Evolutionary conservation across 805 yeast species (phyloP).

Genomic region (Candida chilensis): DNA sequence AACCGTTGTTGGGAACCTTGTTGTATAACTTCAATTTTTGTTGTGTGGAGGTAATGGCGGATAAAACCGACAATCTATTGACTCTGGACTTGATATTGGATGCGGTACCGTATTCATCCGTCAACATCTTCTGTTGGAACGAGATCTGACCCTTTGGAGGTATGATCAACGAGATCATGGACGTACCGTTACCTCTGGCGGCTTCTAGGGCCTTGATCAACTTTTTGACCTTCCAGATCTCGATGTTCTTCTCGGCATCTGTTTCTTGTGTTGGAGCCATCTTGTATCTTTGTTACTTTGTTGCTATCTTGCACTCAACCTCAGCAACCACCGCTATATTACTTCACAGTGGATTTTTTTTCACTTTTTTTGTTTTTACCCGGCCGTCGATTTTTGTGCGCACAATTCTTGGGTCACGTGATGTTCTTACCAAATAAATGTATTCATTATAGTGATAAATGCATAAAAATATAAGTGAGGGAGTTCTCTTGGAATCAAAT

Average conservation of each 20-base stretch:
- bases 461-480: no score
- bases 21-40: slow-evolving; percentile 88
- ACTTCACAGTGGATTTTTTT: no score
- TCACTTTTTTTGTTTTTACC: no score
- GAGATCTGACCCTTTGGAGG: slow-evolving; percentile 96
- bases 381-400: no score
- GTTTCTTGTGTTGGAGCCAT: slow-evolving; percentile 30
- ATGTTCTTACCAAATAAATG: no score
- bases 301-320: no score
- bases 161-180: slow-evolving; percentile 93
- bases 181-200: slow-evolving; percentile 98
- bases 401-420: no score
- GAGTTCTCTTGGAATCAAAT: no score
- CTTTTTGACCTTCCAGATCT: slow-evolving; percentile 98
- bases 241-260: slow-evolving; percentile 93
- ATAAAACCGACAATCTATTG: slow-evolving; percentile 86
- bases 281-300: no score
- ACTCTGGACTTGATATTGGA: slow-evolving; percentile 97
- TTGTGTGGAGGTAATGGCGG: slow-evolving; percentile 97
- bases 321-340: no score
- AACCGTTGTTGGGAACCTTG: slow-evolving; percentile 88
- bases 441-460: no score
- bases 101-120: slow-evolving; percentile 98
- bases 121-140: slow-evolving; percentile 78
- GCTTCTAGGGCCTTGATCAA: slow-evolving; percentile 77